These are phyloP conservation scores for Ophiostoma ulmi DNA, from an alignment of 2,329 filamentous ascomycete genomes.

Conservation along the genomic window DNA sequence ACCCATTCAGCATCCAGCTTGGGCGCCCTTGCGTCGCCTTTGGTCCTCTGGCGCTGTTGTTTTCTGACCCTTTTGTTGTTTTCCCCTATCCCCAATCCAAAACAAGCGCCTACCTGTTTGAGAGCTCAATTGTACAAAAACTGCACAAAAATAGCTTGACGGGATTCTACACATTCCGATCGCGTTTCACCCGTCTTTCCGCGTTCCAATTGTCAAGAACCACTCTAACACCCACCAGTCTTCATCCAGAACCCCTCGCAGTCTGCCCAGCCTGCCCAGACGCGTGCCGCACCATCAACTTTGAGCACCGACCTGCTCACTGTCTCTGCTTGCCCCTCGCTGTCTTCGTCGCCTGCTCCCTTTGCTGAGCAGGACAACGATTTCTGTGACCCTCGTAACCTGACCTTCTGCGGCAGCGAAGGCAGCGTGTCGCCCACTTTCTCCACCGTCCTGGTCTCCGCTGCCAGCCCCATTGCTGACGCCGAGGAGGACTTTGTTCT, in stretches of 20 bases:
- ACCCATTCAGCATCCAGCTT: background rate
- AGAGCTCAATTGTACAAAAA: background rate
- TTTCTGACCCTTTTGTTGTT: background rate
- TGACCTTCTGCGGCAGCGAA: slow-evolving; percentile 63
- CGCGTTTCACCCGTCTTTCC: background rate
- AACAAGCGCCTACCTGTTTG: background rate
- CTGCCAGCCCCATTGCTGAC: slow-evolving; percentile 58
- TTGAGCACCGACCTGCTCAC: slow-evolving; percentile 65
- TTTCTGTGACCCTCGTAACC: slow-evolving; percentile 86
- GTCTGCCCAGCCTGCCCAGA: slow-evolving; percentile 33
- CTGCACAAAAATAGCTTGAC: background rate
- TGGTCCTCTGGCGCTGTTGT: background rate
- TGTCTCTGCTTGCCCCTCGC: slow-evolving; percentile 64
- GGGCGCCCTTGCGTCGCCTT: background rate
- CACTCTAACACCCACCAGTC: slow-evolving; percentile 36
- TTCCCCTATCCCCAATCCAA: background rate
- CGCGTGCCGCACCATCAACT: slow-evolving; percentile 35
- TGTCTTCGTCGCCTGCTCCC: slow-evolving; percentile 81
- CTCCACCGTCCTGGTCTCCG: slow-evolving; percentile 53
- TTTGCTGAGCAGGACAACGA: slow-evolving; percentile 69
- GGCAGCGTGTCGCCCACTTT: slow-evolving; percentile 56
- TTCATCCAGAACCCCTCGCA: slow-evolving; percentile 46
- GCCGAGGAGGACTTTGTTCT: slow-evolving; percentile 48
- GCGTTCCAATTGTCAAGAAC: background rate
- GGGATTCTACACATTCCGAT: background rate